phyloP scores from a whole-genome alignment of 108 stramenopile species.

The Fragilariopsis cylindrus region DNA sequence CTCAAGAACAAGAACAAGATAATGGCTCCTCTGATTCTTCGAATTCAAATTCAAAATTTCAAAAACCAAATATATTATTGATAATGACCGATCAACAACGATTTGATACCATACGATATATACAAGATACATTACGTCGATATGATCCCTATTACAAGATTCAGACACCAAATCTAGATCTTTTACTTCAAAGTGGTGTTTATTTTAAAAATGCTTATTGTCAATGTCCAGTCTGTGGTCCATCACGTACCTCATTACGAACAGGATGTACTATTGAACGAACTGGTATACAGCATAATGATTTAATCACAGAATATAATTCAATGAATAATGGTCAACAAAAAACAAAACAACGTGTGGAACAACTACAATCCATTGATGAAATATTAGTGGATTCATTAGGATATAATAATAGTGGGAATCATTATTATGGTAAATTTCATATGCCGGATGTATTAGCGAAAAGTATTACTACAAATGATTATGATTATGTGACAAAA shows the following conservation, averaged over 20 bases:
- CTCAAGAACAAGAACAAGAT: background rate
- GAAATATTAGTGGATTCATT: constrained; percentile 16
- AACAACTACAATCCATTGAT: constrained; percentile 6
- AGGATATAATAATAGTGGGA: constrained; percentile 30
- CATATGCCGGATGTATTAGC: too few species aligned
- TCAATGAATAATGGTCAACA: background rate
- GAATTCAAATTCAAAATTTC: background rate
- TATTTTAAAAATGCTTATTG: constrained; percentile 24
- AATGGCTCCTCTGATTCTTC: background rate
- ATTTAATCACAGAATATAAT: background rate
- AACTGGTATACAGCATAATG: constrained; percentile 21
- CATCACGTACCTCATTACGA: constrained; percentile 14
- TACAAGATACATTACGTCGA: constrained; percentile 10
- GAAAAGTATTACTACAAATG: background rate
- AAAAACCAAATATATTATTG: constrained; percentile 9
- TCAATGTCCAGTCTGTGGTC: constrained; percentile 20
- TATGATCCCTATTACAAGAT: constrained; percentile 9
- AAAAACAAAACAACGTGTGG: background rate
- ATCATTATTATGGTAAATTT: background rate
- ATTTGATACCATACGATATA: constrained; percentile 14
- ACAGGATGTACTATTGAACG: constrained; percentile 28
- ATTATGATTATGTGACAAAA: constrained; percentile 2
- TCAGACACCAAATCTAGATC: constrained; percentile 24
- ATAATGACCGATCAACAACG: constrained; percentile 30
- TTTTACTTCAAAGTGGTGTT: constrained; percentile 9